Evolutionary conservation across 106 monocot species (phyloP), one percentile per base, ranked within the genome.

Genomic region (Alisma plantagoaquatica): DNA sequence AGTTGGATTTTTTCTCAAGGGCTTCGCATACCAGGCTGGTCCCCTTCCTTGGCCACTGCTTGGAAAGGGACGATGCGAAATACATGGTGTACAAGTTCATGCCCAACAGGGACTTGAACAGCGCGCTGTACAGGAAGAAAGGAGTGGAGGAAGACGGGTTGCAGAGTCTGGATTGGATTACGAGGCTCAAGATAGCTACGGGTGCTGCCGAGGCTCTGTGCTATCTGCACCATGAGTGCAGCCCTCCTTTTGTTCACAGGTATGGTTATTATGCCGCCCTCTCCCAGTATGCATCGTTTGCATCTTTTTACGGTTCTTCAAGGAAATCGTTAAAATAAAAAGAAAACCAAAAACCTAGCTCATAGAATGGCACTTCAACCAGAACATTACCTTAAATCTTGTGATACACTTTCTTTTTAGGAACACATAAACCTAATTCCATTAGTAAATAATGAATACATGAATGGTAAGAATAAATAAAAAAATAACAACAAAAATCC

Each of bases 151-250:
- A 78, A n/a, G 86, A 85, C 25, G 70, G 86, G 0, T 28, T 86
- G 71, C 79, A 87, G 63, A 83, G 86, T 10, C 51, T 92, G 59
- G 92, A 92, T 71, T 92, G 92, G 92, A 83, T 92, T 52, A 86
- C 79, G 44, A 82, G 92, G 56, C 58, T 79, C 54, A 92, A 92
- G 74, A 87, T 92, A 65, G 86, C 86, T 9, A 92, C 64, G 4
- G 92, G 92, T 27, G 73, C 83, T 27, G 92, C 86, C 24, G 86
- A 92, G 51, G 86, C 82, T 22, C 65, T 92, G 10, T 79, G 76
- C 48, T 80, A 77, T 75, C 70, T 92, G 44, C 82, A 92, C 54
- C 75, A 87, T 38, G 86, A 79, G 28, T 92, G 78, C 32, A 56
- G 19, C 0, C 92, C 92, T 0, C 76, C 82, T 27, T 45, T 92